Evolutionary conservation across 306 rosid species (phyloP), one percentile per base, ranked within the genome.

Genomic region (Prunus fruticosa): DNA sequence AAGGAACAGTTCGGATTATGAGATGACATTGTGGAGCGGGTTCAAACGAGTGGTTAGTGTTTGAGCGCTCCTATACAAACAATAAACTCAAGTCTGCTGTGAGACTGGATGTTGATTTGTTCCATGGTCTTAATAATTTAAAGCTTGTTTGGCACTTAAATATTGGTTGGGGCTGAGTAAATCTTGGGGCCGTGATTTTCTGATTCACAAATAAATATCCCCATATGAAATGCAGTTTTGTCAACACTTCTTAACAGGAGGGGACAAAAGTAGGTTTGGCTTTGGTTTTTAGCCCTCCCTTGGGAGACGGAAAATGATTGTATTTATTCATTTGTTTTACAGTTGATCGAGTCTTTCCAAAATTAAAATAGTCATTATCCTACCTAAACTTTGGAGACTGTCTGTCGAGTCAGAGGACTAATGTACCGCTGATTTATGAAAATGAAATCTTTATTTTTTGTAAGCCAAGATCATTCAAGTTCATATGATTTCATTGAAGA

Each of bases 241-340:
- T 81, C 84, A 82, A 84, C 38, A 22, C 20, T 30, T 73, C 71
- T 73, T 58, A 78, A 51, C 73, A 65, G 52, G 69, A 30, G 43
- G 63, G 56, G 85, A 83, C 91, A 83, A 73, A 82, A 83, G 78
- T 84, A 81, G 90, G 88, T 76, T 74, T 41, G 58, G 27, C 53
- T 67, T 71, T 72, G 85, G 43, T 6, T 38, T 38, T 38, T 38
- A 38, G 43, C 43, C 65, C 67, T 79, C 73, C 67, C 28, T 71
- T 66, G 83, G 83, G 57, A 67, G 22, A 23, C 67, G 54, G 71
- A 77, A 60, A 67, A 73, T 45, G 43, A 28, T 18, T 16, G 69
- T 67, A 45, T 69, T 69, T 67, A 45, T 69, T 69, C 88, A 80
- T 76, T 72, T 78, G 86, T 27, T 12, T 16, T 63, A 27, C 82